Percentiles rank a stretch among this genome's conserved stretches.
Conservation (phyloP, 2,329 filamentous ascomycete genomes). For the Claviceps monticola region DNA sequence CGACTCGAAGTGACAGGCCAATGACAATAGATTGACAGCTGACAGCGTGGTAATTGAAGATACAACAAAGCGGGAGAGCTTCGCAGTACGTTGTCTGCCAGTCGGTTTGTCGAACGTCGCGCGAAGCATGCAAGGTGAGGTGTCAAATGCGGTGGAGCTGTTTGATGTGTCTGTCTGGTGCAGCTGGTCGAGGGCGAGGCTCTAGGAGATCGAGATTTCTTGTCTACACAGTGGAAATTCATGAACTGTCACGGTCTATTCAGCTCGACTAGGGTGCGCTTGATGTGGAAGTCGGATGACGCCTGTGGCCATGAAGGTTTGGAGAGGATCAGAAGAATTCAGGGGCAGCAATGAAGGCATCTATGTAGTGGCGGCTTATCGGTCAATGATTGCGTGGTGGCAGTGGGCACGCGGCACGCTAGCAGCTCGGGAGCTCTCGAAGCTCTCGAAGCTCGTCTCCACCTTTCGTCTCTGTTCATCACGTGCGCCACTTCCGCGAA, state of each 20-base stretch:
- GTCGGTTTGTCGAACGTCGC: slow-evolving; percentile 2
- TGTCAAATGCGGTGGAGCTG: slow-evolving; percentile 9
- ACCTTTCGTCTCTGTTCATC: background rate
- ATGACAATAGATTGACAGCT: background rate
- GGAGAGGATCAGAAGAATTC: background rate
- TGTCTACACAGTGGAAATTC: too few relatives aligned
- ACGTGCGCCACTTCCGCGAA: background rate
- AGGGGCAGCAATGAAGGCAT: background rate
- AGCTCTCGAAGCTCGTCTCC: background rate
- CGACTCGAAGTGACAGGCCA: background rate
- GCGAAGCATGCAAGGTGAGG: slow-evolving; percentile 11
- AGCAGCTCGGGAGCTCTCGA: background rate
- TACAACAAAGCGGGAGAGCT: background rate
- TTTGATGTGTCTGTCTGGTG: slow-evolving; percentile 1
- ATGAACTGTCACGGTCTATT: too few relatives aligned
- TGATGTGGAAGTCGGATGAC: background rate
- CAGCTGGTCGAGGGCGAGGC: background rate
- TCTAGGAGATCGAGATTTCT: background rate
- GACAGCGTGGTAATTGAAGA: background rate
- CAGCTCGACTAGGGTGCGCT: too few relatives aligned
- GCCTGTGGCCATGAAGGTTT: background rate
- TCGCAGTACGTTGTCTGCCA: background rate
- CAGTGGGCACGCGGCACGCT: background rate
- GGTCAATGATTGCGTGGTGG: background rate
- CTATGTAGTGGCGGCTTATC: background rate